Evolutionary conservation across 2,329 filamentous ascomycete species (phyloP), one percentile per base, ranked within the genome.

Genomic region (Sporothrix phasma): DNA sequence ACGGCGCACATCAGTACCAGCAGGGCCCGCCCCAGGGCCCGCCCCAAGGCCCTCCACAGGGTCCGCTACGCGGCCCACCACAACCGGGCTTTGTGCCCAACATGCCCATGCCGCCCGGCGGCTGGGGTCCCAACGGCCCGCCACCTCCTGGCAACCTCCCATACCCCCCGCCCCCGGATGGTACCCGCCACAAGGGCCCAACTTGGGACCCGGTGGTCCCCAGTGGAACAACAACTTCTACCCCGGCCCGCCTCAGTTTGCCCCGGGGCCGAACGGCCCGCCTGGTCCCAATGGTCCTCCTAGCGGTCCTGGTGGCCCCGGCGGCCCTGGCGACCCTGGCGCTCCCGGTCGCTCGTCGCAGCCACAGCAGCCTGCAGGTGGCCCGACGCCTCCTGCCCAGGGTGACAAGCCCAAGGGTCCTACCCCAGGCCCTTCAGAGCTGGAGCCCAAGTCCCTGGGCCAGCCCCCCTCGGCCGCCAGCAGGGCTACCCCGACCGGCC

Each of bases 121-220:
- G 62, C 34, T 74, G 73, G 73, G 72, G 71, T 10, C 69, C 72
- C 26, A 70, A 69, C 29, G 71, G 72, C 64, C 70, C 54, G 63
- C 29, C n/a, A n/a, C n/a, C 63, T 17, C 60, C 56, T 3, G 64
- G 60, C 3, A 66, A 66, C 54, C 88, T 91, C 82, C 88, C 88
- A 1, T 95, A 92, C 73, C 89, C 88, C 67, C 87, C 86, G 17
- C 89, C 86, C 84, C 85, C 26, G 88, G 88, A 64, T 95, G 90
- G 89, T 93, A 87, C 72, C 88, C 88, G 69, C 84, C 82, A 8
- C 67, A 62, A 45, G 88, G 87, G 6, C 89, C 90, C 75, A 87
- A 86, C 29, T 94, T 91, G 69, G 88, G 86, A 39, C 86, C 83
- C 76, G 34, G 49, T 19, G 87, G 84, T 15, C 84, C 84, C 56